These are phyloP conservation scores for Gnomoniopsis smithogilvyi DNA, from an alignment of 2,329 filamentous ascomycete genomes.

Conservation along the genomic window DNA sequence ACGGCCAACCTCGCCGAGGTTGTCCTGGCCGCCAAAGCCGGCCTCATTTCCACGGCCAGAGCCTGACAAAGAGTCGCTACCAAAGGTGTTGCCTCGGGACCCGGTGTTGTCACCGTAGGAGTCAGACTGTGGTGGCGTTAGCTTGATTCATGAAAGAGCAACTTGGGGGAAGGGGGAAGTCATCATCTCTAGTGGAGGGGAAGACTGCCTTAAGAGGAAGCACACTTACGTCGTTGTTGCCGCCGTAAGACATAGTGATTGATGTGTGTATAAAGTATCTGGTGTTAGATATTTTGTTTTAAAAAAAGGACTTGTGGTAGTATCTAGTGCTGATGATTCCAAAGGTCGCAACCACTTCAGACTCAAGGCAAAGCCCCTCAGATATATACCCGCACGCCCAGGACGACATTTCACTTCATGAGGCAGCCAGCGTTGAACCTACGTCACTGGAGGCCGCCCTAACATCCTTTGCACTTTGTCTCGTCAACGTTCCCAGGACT, in stretches of 20 bases:
- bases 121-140: constrained; percentile 22
- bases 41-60: constrained; percentile 20
- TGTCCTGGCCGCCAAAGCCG: constrained; percentile 18
- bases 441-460: constrained; percentile 1
- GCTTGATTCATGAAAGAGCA: constrained; percentile 14
- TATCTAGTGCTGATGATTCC: background rate
- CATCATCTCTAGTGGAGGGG: no score
- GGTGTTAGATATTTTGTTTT: background rate
- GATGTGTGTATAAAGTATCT: constrained; percentile 6
- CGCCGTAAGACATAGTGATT: constrained; percentile 44
- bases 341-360: background rate
- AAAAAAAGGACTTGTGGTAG: background rate
- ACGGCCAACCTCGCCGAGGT: background rate
- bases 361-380: background rate
- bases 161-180: no score
- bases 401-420: background rate
- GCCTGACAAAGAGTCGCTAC: constrained; percentile 16
- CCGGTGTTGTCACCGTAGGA: constrained; percentile 23
- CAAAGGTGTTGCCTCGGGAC: constrained; percentile 21
- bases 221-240: constrained; percentile 32
- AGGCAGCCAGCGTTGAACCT: background rate
- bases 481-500: background rate
- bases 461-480: background rate
- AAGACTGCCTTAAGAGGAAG: no score
- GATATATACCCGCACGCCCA: background rate